A percentile compares a stretch with the other conserved stretches of the same genome.
These are phyloP conservation scores for Fragilariopsis cylindrus DNA, from an alignment of 108 stramenopile species.

Conservation along the genomic window DNA sequence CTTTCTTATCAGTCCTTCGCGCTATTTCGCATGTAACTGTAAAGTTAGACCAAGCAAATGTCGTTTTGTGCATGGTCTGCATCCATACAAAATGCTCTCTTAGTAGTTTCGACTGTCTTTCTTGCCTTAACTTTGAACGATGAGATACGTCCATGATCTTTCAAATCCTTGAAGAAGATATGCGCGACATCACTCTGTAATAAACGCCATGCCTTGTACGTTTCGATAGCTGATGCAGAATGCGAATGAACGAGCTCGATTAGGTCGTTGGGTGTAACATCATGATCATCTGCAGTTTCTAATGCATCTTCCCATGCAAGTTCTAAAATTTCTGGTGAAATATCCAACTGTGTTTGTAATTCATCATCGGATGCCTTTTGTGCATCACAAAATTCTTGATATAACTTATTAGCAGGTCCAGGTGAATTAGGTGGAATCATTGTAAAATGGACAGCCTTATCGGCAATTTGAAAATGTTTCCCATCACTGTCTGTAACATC, in stretches of 20 bases:
- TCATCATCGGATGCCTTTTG: conserved; percentile 40
- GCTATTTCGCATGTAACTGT: not conserved
- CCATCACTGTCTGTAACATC: conserved; percentile 45
- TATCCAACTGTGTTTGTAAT: conserved; percentile 41
- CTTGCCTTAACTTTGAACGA: conserved; percentile 60
- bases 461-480: conserved; percentile 46
- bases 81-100: conserved; percentile 36
- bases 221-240: conserved; percentile 62
- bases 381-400: conserved; percentile 40
- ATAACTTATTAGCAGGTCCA: conserved; percentile 40
- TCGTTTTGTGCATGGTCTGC: conserved; percentile 14
- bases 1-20: not conserved
- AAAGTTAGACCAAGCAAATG: conserved; percentile 26
- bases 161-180: conserved; percentile 63
- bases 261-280: conserved; percentile 39
- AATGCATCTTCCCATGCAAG: conserved; percentile 64
- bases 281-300: conserved; percentile 17
- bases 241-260: conserved; percentile 53
- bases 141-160: conserved; percentile 44
- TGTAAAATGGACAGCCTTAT: conserved; percentile 49
- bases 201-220: conserved; percentile 51
- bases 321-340: conserved; percentile 48
- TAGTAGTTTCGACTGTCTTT: conserved; percentile 56
- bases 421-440: conserved; percentile 51
- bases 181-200: conserved; percentile 44